Conservation (phyloP, 1,284 basidiomycete genomes). For the Sanghuangporus sanghuang region DNA sequence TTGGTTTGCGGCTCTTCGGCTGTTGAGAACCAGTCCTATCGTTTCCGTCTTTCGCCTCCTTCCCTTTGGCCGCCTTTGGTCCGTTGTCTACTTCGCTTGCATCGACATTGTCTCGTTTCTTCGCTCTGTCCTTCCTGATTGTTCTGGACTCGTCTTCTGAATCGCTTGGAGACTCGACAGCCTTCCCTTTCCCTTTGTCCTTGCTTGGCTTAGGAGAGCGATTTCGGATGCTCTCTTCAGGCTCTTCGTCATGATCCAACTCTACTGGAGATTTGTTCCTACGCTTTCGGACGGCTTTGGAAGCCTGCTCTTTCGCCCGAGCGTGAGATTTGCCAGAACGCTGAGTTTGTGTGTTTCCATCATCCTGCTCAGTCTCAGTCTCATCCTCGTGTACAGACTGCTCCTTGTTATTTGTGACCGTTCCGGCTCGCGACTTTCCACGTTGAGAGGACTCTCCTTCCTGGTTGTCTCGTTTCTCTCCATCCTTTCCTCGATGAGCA, state of each 20-base stretch:
- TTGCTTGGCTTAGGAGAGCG: slow-evolving; percentile 12
- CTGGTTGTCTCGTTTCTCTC: slow-evolving; percentile 30
- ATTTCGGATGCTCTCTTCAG: not conserved
- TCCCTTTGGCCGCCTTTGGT: slow-evolving; percentile 1
- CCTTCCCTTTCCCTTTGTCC: slow-evolving; percentile 19
- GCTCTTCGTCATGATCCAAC: slow-evolving; percentile 2
- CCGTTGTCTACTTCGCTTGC: slow-evolving; percentile 1
- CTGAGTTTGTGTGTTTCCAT: slow-evolving; percentile 27
- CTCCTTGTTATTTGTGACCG: slow-evolving; percentile 19
- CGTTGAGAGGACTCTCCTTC: slow-evolving; percentile 23
- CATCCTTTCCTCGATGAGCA: slow-evolving; percentile 24
- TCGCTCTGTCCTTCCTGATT: slow-evolving; percentile 10
- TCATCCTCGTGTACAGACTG: slow-evolving; percentile 32
- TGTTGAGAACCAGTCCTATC: slow-evolving; percentile 1
- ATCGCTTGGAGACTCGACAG: not conserved
- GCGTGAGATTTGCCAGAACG: not conserved
- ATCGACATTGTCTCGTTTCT: slow-evolving; percentile 1
- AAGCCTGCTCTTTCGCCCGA: not conserved
- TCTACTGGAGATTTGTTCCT: slow-evolving; percentile 19
- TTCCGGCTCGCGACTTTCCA: not conserved
- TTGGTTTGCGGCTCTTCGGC: slow-evolving; percentile 15
- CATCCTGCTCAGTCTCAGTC: slow-evolving; percentile 26
- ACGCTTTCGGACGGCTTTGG: not conserved
- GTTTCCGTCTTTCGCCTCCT: not conserved
- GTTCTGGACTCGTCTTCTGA: slow-evolving; percentile 1